These are phyloP conservation scores for Globisporangium carolinianum DNA, from an alignment of 352 stramenopile genomes.

Conservation along the genomic window DNA sequence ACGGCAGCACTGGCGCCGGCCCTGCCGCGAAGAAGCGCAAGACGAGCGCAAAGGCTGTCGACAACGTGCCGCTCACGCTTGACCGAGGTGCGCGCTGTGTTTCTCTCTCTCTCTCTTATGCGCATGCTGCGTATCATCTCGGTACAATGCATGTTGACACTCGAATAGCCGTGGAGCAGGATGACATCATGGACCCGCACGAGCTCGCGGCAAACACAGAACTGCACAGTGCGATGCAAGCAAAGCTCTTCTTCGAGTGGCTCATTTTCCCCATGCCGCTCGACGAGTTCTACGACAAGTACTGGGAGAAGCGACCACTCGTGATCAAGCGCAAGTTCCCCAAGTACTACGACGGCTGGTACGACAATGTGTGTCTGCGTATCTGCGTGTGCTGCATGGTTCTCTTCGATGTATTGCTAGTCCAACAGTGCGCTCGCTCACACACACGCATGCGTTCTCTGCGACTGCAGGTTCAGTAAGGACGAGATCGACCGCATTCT, in stretches of 20 bases:
- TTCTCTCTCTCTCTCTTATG: no score
- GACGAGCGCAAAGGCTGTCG: constrained; percentile 18
- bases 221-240: constrained; percentile 62
- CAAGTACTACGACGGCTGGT: constrained; percentile 76
- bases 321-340: constrained; percentile 64
- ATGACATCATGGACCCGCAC: constrained; percentile 54
- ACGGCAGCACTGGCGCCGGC: constrained; percentile 1
- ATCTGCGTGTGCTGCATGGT: no score
- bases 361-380: constrained; percentile 7
- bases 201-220: constrained; percentile 48
- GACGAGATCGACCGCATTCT: constrained; percentile 68
- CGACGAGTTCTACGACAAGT: constrained; percentile 89
- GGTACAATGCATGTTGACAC: no score
- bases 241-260: constrained; percentile 78
- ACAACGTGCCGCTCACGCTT: constrained; percentile 35
- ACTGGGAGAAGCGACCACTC: constrained; percentile 92
- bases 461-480: constrained; percentile 38
- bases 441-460: not conserved
- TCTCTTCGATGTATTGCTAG: no score
- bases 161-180: constrained; percentile 22
- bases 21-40: constrained; percentile 50
- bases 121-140: no score
- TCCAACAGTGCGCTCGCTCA: no score
- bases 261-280: constrained; percentile 76
- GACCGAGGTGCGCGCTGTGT: constrained; percentile 15